A percentile compares a stretch with the other conserved stretches of the same genome.
These are phyloP conservation scores for Claviceps purpurea DNA, from an alignment of 2,329 filamentous ascomycete genomes.

Conservation along the genomic window DNA sequence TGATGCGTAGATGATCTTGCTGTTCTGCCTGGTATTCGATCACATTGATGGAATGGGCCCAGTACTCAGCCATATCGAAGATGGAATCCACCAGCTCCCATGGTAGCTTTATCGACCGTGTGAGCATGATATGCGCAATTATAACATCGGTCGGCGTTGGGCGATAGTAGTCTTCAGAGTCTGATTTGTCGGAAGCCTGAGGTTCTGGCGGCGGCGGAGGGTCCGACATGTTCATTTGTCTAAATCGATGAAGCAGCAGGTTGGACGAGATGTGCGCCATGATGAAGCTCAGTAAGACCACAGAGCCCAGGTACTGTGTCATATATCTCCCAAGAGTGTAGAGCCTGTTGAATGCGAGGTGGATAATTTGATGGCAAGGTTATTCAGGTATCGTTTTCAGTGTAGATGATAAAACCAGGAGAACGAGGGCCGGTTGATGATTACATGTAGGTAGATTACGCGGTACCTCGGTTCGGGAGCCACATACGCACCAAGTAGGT, in stretches of 20 bases:
- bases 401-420: too few relatives aligned
- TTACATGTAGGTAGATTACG: not conserved
- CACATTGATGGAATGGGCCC: constrained; percentile 34
- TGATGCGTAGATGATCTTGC: constrained; percentile 11
- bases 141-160: constrained; percentile 36
- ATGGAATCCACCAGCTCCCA: constrained; percentile 42
- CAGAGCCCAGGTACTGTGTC: constrained; percentile 6
- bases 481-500: not conserved
- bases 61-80: constrained; percentile 49
- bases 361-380: not conserved
- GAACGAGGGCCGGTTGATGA: not conserved
- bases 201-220: not conserved
- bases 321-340: not conserved
- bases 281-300: constrained; percentile 9
- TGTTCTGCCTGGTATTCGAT: constrained; percentile 16
- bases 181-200: constrained; percentile 4
- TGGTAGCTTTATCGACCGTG: constrained; percentile 30
- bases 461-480: not conserved
- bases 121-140: constrained; percentile 34
- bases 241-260: constrained; percentile 10
- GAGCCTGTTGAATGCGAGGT: not conserved
- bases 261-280: constrained; percentile 17
- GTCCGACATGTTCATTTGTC: not conserved
- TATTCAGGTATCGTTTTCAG: too few relatives aligned
- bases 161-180: constrained; percentile 9